Base-by-base conservation (phyloP, 257 asterid genomes). In the Oldenlandia corymbosa region DNA sequence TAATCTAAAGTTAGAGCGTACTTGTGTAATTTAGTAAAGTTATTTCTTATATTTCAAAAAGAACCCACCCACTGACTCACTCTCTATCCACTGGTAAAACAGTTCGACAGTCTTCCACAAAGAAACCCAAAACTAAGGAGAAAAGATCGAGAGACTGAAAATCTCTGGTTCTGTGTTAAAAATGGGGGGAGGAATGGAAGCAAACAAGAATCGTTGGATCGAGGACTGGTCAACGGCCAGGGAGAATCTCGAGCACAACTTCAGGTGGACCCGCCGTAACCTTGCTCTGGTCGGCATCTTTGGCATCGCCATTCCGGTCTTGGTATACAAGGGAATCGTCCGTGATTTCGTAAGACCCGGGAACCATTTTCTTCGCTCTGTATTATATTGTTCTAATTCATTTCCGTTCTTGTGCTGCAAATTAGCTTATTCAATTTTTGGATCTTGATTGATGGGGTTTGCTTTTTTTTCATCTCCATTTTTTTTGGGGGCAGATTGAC, bases 131-230 rank as follows among this genome's bases (percentile, higher is more conserved):
- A n/a, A n/a, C n/a, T n/a, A n/a, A n/a, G n/a, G n/a, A n/a, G n/a
- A n/a, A n/a, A n/a, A n/a, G n/a, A n/a, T n/a, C n/a, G n/a, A n/a
- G n/a, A n/a, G n/a, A n/a, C n/a, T n/a, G n/a, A n/a, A n/a, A n/a
- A n/a, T n/a, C n/a, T n/a, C n/a, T n/a, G n/a, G n/a, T n/a, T n/a
- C n/a, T n/a, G n/a, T n/a, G n/a, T n/a, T 12, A 43, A 80, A 82
- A 27, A 91, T 88, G 96, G 96, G 98, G 1, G 98, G 98, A 54
- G 98, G 96, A 61, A 91, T 91, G 98, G 98, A 86, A 73, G 49
- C 84, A 0, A 70, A 86, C 71, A 88, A 83, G 88, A 88, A 91
- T 76, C 88, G 81, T 51, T 91, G 90, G 88, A 80, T 91, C 69
- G 98, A 91, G 73, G 95, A 88, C 0, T 91, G 98, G 98, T 66